Conservation (phyloP, 164 flowering plant genomes). For the Vitis amurensis region DNA sequence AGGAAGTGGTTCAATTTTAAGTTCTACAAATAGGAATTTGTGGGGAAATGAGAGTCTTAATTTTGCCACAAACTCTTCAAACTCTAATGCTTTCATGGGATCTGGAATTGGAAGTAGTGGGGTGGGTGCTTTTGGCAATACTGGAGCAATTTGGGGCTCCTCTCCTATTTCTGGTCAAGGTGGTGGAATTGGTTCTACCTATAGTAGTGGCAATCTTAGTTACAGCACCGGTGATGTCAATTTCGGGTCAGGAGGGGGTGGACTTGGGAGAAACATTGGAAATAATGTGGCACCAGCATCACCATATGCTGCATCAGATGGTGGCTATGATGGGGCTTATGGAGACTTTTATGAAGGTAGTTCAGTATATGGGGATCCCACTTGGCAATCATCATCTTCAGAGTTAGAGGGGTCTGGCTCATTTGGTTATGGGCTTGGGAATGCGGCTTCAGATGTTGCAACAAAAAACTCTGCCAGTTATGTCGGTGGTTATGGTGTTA, state of each 20-base stretch:
- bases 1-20: constrained; percentile 44
- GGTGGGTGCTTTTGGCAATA: constrained; percentile 40
- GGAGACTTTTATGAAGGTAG: constrained; percentile 44
- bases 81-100: constrained; percentile 34
- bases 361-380: constrained; percentile 56
- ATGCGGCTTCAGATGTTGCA: constrained; percentile 49
- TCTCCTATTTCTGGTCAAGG: constrained; percentile 40
- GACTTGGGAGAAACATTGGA: constrained; percentile 56
- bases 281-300: constrained; percentile 26
- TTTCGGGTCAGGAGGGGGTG: constrained; percentile 45
- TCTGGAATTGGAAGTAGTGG: constrained; percentile 51
- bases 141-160: constrained; percentile 61
- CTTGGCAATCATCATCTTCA: constrained; percentile 63
- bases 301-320: constrained; percentile 44
- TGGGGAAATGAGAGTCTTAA: constrained; percentile 62
- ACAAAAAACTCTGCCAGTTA: constrained; percentile 51
- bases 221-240: constrained; percentile 38
- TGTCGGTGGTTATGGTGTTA: constrained; percentile 59
- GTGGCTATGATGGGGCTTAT: constrained; percentile 48
- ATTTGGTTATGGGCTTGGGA: constrained; percentile 66
- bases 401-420: constrained; percentile 59
- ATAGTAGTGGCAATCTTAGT: constrained; percentile 20
- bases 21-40: constrained; percentile 42
- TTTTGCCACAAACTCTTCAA: constrained; percentile 36
- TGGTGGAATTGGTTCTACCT: constrained; percentile 35